Base-by-base conservation (phyloP, 192 early-diverging fungal species). In the Coemansia sp. region DNA sequence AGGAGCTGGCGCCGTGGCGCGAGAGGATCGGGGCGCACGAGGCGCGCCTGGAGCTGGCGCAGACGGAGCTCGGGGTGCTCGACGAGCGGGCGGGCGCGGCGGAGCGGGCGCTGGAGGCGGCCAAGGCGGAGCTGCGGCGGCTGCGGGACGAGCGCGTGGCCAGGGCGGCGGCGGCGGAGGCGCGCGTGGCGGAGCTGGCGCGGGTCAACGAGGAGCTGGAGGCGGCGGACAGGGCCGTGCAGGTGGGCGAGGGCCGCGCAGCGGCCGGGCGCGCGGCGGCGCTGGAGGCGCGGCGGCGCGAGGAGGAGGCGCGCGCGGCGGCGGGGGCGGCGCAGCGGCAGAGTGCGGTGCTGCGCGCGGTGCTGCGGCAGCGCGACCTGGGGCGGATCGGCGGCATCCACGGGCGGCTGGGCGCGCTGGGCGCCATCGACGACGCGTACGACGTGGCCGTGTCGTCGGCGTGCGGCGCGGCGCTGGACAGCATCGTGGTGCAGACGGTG, bases 391-490 rank as follows among this genome's bases (percentile, higher is more conserved):
- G 70, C 9, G 94, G 93, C 7, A 90, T 95, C 45, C 85, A 90
- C 65, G 91, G 91, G 45, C 89, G 97, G 8, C 83, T 99, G 20
- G 97, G 97, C n/a, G 91, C 94, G 62, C 79, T 99, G n/a, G 97
- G 96, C 24, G 89, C 91, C 1, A 96, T 99, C 67, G 92, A 93
- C 55, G 90, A 91, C 59, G 89, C 88, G 73, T 99, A 95, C 65
- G 97, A 98, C 75, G 89, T 98, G 7, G 97, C 97, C 0, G 88
- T 97, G 16, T 96, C 95, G 3, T 97, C 94, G 3, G 90, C 94
- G 0, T 96, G 93, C 51, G 85, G 86, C 18, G 77, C 83, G 10
- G 43, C 60, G 6, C 83, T 99, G 61, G 89, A 97, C 56, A 85
- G 89, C 56, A 95, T 99, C 70, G 91, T 99, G 0, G 95, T 96